These are phyloP conservation scores for Taxillus chinensis DNA, from an alignment of 164 flowering plant species.

Conservation along the genomic window DNA sequence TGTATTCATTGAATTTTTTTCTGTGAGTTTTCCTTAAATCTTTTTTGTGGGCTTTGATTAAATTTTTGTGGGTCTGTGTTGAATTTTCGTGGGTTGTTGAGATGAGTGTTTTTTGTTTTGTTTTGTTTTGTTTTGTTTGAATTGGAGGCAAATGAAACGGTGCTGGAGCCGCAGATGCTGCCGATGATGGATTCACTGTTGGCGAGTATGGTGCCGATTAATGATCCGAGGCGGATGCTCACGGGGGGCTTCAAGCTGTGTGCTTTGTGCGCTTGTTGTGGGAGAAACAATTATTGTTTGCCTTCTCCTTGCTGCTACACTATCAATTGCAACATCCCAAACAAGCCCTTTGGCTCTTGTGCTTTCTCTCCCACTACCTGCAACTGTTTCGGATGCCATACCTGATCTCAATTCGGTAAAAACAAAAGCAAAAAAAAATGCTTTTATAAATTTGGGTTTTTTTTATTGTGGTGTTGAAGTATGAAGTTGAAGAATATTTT, in stretches of 20 bases:
- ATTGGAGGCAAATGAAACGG: constrained; percentile 27
- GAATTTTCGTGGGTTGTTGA: not conserved
- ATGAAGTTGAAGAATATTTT: too few relatives aligned
- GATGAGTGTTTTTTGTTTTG: not conserved
- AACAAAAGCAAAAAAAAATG: too few relatives aligned
- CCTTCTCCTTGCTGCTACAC: constrained; percentile 92
- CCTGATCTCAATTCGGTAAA: too few relatives aligned
- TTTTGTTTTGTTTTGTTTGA: constrained; percentile 10
- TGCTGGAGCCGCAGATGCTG: constrained; percentile 27
- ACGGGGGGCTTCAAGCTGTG: constrained; percentile 72
- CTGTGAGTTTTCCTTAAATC: not conserved
- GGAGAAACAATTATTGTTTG: constrained; percentile 65
- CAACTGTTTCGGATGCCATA: constrained; percentile 81
- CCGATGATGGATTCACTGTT: constrained; percentile 39
- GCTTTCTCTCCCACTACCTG: constrained; percentile 87
- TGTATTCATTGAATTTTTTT: not conserved
- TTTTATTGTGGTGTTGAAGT: too few relatives aligned
- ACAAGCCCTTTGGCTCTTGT: constrained; percentile 90
- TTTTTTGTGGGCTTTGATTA: not conserved
- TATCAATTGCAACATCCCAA: constrained; percentile 90
- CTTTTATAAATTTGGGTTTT: too few relatives aligned
- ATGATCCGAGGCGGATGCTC: constrained; percentile 54
- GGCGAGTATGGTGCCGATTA: constrained; percentile 30
- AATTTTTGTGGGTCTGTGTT: too few relatives aligned
- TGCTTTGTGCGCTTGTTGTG: constrained; percentile 85